These are phyloP conservation scores for Phyllostachys edulis DNA, from an alignment of 176 grass and related monocot genomes.

Conservation along the genomic window DNA sequence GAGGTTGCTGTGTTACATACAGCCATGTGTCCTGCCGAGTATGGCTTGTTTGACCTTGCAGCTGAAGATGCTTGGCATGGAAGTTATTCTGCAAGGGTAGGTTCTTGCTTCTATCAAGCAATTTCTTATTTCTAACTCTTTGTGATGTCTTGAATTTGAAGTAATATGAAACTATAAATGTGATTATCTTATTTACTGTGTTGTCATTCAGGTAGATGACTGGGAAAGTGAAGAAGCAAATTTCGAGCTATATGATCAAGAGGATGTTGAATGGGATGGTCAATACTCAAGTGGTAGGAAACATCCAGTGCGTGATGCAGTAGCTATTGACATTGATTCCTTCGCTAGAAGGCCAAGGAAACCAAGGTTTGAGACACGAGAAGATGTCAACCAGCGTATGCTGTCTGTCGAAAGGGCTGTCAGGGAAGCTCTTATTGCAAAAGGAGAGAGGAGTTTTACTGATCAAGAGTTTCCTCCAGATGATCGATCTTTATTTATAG, in stretches of 20 bases:
- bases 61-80: constrained; percentile 82
- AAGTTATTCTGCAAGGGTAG: constrained; percentile 89
- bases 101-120: neutral
- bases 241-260: constrained; percentile 86
- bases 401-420: constrained; percentile 96
- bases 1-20: constrained; percentile 78
- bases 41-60: constrained; percentile 69
- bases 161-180: constrained; percentile 25
- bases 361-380: constrained; percentile 86
- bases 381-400: constrained; percentile 94
- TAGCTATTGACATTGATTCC: constrained; percentile 90
- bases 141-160: constrained; percentile 32
- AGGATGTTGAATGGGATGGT: constrained; percentile 98
- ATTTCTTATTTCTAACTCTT: constrained; percentile 6
- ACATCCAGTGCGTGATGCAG: constrained; percentile 62
- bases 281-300: constrained; percentile 98
- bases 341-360: constrained; percentile 77
- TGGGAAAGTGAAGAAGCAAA: constrained; percentile 95
- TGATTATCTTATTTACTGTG: constrained; percentile 20
- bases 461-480: constrained; percentile 96
- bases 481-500: constrained; percentile 78
- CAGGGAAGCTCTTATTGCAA: constrained; percentile 80
- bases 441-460: constrained; percentile 82
- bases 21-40: constrained; percentile 58
- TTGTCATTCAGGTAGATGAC: constrained; percentile 67